Base-by-base conservation (phyloP, 306 rosid species). In the Sophora flavescens region DNA sequence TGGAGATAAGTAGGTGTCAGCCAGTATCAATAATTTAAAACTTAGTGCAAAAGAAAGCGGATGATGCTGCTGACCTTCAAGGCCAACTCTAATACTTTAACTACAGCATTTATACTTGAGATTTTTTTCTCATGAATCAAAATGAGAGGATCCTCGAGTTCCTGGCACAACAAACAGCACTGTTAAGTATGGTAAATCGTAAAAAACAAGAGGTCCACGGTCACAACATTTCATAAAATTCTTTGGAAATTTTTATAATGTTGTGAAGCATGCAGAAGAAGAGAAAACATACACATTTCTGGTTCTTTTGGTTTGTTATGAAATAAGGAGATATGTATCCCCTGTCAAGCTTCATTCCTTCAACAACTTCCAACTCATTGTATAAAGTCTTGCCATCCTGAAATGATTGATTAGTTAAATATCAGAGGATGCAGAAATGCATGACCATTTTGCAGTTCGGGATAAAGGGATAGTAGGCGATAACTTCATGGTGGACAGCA, bases 101-200 rank as follows among this genome's bases (percentile, higher is more conserved):
- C 91, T 15, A 95, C 47, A 38, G 97, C 82, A 83, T 88, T 84
- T 52, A 95, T 81, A 74, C 82, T 92, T 30, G 97, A 87, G 78
- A 95, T 89, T 89, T 92, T 95, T 93, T 92, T 95, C 88, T 95
- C 98, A 10, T 95, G 95, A 83, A 95, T 90, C 58, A 95, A 86
- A 81, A 95, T 84, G 64, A 95, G 91, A 50, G 97, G 97, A 84
- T 95, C 92, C 26, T 95, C 98, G 66, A 95, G 81, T 88, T 95
- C 98, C 98, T 95, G 78, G 45, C 66, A 81, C 17, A 66, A 69
- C 47, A 39, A 28, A 79, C 28, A 65, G 13, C 38, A 70, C 3
- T 12, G 16, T 39, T 61, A 56, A 32, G 58, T 41, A 47, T n/a
- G 15, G 61, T 35, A 51, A 12, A 18, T 32, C n/a, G 53, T 28